Percentiles rank a stretch among this genome's conserved stretches.
These are phyloP conservation scores for Fusarium drepaniforme DNA, from an alignment of 2,329 filamentous ascomycete genomes.

Conservation along the genomic window DNA sequence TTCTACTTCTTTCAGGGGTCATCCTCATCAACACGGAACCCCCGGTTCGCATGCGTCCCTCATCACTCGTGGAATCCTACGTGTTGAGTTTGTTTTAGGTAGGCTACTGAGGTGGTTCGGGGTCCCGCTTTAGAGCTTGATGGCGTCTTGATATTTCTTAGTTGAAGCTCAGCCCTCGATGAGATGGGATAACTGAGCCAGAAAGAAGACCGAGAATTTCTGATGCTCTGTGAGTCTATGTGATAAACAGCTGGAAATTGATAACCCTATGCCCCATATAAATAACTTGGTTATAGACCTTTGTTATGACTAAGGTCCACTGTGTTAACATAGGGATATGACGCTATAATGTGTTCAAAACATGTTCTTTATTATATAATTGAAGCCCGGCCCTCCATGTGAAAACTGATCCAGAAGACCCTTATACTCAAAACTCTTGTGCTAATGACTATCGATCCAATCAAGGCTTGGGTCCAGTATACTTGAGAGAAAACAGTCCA, in stretches of 20 bases:
- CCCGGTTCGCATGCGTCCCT: not conserved
- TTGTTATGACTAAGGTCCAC: not conserved
- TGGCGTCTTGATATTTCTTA: not conserved
- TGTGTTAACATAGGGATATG: no score
- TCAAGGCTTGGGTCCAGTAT: not conserved
- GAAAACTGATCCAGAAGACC: no score
- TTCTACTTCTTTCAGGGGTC: not conserved
- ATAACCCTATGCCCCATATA: not conserved
- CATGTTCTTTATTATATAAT: no score
- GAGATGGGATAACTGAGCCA: no score
- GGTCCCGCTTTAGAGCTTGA: not conserved
- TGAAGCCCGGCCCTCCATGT: no score
- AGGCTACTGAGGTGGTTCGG: not conserved
- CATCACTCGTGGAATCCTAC: not conserved
- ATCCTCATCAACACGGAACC: not conserved
- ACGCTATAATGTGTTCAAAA: no score
- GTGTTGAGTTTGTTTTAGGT: not conserved
- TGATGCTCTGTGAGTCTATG: not conserved
- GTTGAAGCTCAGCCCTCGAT: no score
- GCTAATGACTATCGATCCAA: not conserved
- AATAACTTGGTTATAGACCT: not conserved
- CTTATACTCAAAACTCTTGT: not conserved
- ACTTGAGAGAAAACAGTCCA: not conserved
- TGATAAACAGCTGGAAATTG: not conserved
- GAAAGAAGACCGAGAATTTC: no score